These are phyloP conservation scores for Daldinia vernicosa DNA, from an alignment of 495 filamentous ascomycete genomes.

Conservation along the genomic window DNA sequence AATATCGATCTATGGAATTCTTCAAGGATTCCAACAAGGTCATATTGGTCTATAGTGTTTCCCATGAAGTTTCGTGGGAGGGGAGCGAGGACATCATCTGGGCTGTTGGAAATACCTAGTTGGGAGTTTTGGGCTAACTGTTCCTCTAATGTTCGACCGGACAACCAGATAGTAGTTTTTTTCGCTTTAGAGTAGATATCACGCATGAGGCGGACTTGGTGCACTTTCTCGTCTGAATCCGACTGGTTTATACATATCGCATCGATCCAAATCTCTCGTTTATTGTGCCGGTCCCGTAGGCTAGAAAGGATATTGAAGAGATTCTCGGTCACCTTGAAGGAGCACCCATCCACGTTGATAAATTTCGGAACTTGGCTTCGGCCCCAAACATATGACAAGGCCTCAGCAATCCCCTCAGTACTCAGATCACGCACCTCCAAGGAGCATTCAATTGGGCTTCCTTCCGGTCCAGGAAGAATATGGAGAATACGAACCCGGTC, in stretches of 20 bases:
- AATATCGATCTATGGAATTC: neutral
- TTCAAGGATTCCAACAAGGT: slow-evolving; percentile 6
- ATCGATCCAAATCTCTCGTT: slow-evolving; percentile 42
- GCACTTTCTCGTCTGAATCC: slow-evolving; percentile 31
- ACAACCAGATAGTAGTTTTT: slow-evolving; percentile 11
- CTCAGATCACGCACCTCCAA: neutral
- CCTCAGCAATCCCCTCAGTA: neutral
- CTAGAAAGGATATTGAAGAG: slow-evolving; percentile 6
- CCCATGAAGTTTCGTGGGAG: neutral
- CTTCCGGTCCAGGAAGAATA: neutral
- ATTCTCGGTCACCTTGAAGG: neutral
- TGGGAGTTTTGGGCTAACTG: neutral
- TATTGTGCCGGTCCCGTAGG: neutral
- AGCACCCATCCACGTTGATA: neutral
- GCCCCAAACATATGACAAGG: neutral
- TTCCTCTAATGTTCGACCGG: neutral
- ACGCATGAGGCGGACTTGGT: slow-evolving; percentile 40
- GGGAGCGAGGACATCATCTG: neutral
- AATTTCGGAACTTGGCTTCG: neutral
- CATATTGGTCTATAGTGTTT: slow-evolving; percentile 13
- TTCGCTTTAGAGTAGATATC: slow-evolving; percentile 33
- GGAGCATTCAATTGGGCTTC: neutral
- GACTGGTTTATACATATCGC: slow-evolving; percentile 48
- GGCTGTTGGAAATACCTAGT: neutral
- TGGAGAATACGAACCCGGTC: neutral